Evolutionary conservation across 2,329 filamentous ascomycete species (phyloP).

Genomic region (Boeremia lycopersici): DNA sequence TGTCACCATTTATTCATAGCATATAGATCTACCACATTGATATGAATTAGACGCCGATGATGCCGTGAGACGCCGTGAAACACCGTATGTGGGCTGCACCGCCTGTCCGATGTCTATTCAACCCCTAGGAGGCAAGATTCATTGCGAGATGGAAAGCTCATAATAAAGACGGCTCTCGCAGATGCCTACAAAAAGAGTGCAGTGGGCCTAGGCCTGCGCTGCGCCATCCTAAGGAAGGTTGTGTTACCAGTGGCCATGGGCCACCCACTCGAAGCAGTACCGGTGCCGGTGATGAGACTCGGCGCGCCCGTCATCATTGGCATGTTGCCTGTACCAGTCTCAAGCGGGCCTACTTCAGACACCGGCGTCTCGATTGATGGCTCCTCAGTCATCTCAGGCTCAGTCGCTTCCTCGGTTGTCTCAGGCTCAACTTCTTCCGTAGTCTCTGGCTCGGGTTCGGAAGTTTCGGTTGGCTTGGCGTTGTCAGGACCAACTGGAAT

Average conservation of each 20-base stretch:
- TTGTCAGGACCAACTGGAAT: slow-evolving; percentile 24
- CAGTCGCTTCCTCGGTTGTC: slow-evolving; percentile 5
- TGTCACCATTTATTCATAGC: neutral
- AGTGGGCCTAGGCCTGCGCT: slow-evolving; percentile 19
- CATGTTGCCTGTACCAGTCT: slow-evolving; percentile 13
- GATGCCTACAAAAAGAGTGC: slow-evolving; percentile 1
- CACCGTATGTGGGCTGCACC: neutral
- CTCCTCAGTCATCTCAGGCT: slow-evolving; percentile 12
- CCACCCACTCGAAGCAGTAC: slow-evolving; percentile 16
- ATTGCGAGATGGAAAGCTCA: neutral
- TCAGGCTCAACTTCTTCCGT: slow-evolving; percentile 4
- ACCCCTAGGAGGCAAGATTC: no score
- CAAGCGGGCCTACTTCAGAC: neutral
- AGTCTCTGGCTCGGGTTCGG: slow-evolving; percentile 8
- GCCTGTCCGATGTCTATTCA: neutral
- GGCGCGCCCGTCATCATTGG: slow-evolving; percentile 13
- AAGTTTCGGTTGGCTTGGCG: slow-evolving; percentile 16
- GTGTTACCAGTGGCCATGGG: slow-evolving; percentile 18
- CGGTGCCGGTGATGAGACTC: slow-evolving; percentile 8
- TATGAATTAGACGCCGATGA: neutral
- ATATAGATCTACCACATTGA: neutral
- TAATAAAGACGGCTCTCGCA: neutral
- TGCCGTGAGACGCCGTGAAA: neutral
- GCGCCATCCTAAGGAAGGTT: slow-evolving; percentile 20
- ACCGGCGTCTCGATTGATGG: slow-evolving; percentile 2